Conservation (phyloP, 2,329 filamentous ascomycete genomes). For the Exophiala mesophila region DNA sequence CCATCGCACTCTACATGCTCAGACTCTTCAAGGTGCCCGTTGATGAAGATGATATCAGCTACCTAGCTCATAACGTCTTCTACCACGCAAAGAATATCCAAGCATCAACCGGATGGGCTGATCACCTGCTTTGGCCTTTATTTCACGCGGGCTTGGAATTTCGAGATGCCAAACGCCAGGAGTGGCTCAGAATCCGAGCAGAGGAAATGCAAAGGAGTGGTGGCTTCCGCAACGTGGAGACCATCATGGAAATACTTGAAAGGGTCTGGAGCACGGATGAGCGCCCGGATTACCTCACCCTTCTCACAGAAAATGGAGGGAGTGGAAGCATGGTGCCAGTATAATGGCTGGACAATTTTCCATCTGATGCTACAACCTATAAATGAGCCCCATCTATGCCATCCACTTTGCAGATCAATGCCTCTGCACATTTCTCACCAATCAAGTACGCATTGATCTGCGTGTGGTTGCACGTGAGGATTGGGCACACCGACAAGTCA, state of each 20-base stretch:
- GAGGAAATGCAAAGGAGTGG: slow-evolving; percentile 6
- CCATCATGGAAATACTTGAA: slow-evolving; percentile 7
- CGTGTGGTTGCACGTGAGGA: slow-evolving; percentile 45
- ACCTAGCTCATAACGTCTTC: slow-evolving; percentile 7
- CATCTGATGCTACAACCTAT: too few species aligned
- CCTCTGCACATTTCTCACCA: slow-evolving; percentile 49
- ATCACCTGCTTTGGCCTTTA: slow-evolving; percentile 10
- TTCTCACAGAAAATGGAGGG: slow-evolving; percentile 1
- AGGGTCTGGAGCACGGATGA: slow-evolving; percentile 1
- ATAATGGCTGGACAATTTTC: too few species aligned
- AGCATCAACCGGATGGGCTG: slow-evolving; percentile 5
- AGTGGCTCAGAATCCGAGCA: slow-evolving; percentile 3
- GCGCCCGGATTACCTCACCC: slow-evolving; percentile 1
- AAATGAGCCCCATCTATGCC: too few species aligned
- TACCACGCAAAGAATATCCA: slow-evolving; percentile 6
- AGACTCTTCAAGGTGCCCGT: slow-evolving; percentile 2
- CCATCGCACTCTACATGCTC: slow-evolving; percentile 9
- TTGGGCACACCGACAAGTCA: slow-evolving; percentile 40
- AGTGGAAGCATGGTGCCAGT: slow-evolving; percentile 5
- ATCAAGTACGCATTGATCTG: slow-evolving; percentile 52
- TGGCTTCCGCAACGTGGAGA: slow-evolving; percentile 10
- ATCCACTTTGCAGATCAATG: slow-evolving; percentile 36
- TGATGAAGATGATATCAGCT: slow-evolving; percentile 8
- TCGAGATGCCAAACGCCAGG: neutral
- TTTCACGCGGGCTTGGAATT: slow-evolving; percentile 8